Conservation (phyloP, 1,139 yeast genomes). For the Sugiyamaella sp. region DNA sequence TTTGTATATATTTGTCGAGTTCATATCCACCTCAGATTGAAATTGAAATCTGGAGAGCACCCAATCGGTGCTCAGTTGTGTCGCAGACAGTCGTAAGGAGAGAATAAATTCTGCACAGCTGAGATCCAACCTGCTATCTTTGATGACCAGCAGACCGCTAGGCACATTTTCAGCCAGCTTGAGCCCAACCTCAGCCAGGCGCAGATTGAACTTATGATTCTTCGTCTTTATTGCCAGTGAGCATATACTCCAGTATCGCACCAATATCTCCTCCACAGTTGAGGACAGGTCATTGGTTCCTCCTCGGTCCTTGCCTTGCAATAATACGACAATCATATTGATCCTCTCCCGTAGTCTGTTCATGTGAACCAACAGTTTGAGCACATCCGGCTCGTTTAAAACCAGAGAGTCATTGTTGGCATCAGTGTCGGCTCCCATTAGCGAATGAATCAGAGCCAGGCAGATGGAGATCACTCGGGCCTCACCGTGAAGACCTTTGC, state of each 20-base stretch:
- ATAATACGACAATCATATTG: background rate
- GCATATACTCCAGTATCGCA: conserved; percentile 2
- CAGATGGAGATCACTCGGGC: background rate
- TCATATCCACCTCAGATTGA: background rate
- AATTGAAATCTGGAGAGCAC: background rate
- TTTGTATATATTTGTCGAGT: conserved; percentile 2
- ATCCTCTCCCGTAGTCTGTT: conserved; percentile 13
- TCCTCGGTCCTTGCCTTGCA: background rate
- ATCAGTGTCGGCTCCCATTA: conserved; percentile 5
- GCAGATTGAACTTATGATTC: conserved; percentile 6
- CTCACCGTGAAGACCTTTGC: background rate
- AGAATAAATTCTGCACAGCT: conserved; percentile 7
- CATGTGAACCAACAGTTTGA: background rate
- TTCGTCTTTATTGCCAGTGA: conserved; percentile 1
- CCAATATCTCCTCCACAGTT: background rate
- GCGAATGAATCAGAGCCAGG: conserved; percentile 3
- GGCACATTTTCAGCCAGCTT: background rate
- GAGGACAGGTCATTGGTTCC: background rate
- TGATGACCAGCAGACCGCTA: background rate
- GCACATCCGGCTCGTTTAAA: background rate
- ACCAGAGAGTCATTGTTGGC: conserved; percentile 5
- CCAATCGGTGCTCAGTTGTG: background rate
- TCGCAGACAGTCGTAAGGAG: background rate
- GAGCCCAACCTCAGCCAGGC: conserved; percentile 5
- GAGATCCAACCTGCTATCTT: conserved; percentile 5